Base-by-base conservation (phyloP, 768 basidiomycete species). In the Suillus lakei region DNA sequence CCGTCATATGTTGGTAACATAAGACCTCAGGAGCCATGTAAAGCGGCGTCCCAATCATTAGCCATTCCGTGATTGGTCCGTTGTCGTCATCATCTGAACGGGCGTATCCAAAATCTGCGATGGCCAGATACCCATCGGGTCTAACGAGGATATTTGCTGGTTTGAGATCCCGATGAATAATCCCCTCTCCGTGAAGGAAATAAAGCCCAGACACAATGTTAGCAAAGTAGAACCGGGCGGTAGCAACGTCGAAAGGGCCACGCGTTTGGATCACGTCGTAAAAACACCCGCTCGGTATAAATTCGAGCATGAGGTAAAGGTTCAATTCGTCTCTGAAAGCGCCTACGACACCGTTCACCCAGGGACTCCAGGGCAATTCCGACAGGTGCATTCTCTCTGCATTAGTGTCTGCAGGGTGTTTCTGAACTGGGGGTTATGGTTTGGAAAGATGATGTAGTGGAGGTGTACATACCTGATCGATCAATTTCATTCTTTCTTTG, bases 131-230 rank as follows among this genome's bases (percentile, higher is more conserved):
- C 30, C 87, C 88, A 69, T 86, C 85, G 2, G 78, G 68, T 50
- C 84, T 85, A 64, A 89, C 62, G 60, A 89, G 79, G 56, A 89
- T 80, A 59, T 88, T 88, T 23, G 81, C 82, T 2, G 87, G 86
- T 69, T 88, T 88, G 23, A 89, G 62, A 69, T 89, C 86, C 23
- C 85, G 80, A 64, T 88, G 86, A 8, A 81, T 78, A 58, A 87
- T 75, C n/a, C 76, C 77, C 10, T 80, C 72, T 0, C 64, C 63
- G 61, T 85, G 81, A 2, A 89, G 71, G 69, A 84, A 85, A 15
- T 80, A 76, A 34, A 89, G 69, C 15, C 78, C 88, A 50, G 80
- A 80, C 13, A 81, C 79, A 48, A 88, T 82, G 67, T 88, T 88
- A 30, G 82, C 76, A 67, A 82, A 84, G 74, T 87, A 89, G 74